Evolutionary conservation across 192 early-diverging fungal species (phyloP).

Genomic region (Dispira simplex): DNA sequence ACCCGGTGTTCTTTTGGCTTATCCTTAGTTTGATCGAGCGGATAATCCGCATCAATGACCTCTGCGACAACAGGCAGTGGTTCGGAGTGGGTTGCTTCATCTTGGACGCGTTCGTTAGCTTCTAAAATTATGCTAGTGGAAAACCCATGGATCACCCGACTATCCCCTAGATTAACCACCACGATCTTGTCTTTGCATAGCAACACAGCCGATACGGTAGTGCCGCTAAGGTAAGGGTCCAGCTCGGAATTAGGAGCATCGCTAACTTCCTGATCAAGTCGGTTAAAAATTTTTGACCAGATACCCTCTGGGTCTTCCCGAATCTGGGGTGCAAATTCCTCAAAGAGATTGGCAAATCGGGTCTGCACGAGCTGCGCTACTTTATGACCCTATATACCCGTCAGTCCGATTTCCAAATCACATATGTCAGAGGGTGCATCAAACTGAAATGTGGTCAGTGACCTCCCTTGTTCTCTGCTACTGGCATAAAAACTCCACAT

Average conservation of each 20-base stretch:
- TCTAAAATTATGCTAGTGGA: neutral
- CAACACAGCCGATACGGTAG: conserved; percentile 24
- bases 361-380: neutral
- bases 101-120: neutral
- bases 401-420: too few species aligned
- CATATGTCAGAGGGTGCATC: too few species aligned
- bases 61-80: too few species aligned
- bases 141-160: conserved; percentile 18
- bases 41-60: too few species aligned
- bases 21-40: too few species aligned
- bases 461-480: too few species aligned
- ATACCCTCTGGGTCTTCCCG: conserved; percentile 16
- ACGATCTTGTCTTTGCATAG: conserved; percentile 18
- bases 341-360: neutral
- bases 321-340: neutral
- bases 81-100: too few species aligned
- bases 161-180: conserved; percentile 31
- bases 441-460: too few species aligned
- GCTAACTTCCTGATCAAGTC: conserved; percentile 14
- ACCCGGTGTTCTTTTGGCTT: too few species aligned
- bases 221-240: conserved; percentile 36
- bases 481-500: too few species aligned
- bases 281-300: conserved; percentile 17
- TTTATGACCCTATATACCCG: neutral
- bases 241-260: conserved; percentile 18